Evolutionary conservation across 2,329 filamentous ascomycete genomes (phyloP).

Genomic region (Colletotrichum caudatum): DNA sequence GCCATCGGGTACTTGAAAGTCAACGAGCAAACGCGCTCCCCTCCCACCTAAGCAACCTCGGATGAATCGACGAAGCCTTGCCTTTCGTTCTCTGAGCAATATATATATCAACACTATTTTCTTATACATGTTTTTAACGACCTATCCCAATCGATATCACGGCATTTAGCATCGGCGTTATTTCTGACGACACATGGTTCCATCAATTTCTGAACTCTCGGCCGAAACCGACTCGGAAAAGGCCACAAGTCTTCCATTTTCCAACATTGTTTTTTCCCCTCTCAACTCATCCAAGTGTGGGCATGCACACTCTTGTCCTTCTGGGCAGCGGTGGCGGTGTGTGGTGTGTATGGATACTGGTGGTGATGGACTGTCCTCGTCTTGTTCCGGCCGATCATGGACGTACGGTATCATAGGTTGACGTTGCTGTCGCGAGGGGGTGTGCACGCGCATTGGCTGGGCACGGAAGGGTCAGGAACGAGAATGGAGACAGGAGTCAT

Average conservation of each 20-base stretch:
- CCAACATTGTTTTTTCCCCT: conserved; percentile 2
- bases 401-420: conserved; percentile 10
- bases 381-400: conserved; percentile 19
- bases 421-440: neutral
- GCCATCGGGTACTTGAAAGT: conserved; percentile 2
- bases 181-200: conserved; percentile 29
- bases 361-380: conserved; percentile 19
- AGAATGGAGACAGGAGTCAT: conserved; percentile 23
- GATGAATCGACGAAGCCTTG: conserved; percentile 29
- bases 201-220: conserved; percentile 10
- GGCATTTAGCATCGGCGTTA: conserved; percentile 43
- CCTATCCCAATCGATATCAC: conserved; percentile 30
- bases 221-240: conserved; percentile 12
- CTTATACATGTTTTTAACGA: conserved; percentile 38
- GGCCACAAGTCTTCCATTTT: neutral
- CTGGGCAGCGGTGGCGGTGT: neutral
- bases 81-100: conserved; percentile 36
- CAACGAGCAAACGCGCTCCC: neutral
- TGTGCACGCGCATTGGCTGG: neutral
- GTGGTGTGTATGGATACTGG: neutral
- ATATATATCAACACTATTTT: conserved; percentile 19
- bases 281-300: conserved; percentile 23
- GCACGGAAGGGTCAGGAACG: conserved; percentile 5
- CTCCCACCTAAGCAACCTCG: conserved; percentile 18
- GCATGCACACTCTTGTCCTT: conserved; percentile 20